Base-by-base conservation (phyloP, 192 early-diverging fungal species). In the Coemansia sp. region DNA sequence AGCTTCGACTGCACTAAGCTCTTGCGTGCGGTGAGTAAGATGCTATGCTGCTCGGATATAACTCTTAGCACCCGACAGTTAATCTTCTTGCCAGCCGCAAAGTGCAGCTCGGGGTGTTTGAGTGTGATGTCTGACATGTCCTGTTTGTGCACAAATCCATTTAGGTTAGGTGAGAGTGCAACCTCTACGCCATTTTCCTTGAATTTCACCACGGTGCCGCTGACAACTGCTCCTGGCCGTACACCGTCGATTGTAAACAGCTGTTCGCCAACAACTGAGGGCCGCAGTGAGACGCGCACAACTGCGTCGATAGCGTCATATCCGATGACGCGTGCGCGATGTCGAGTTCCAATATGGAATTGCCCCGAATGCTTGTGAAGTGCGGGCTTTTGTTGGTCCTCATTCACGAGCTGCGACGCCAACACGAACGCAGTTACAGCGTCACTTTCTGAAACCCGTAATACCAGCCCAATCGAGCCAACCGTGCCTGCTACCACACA, bases 81-180 rank as follows among this genome's bases (percentile, higher is more conserved):
- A 56, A 95, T 74, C 28, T 72, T 66, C 68, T 93, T 88, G 14
- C 92, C 93, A 6, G 84, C 69, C 57, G 84, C 85, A 74, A 94
- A 94, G 54, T 82, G 76, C 32, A 87, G 85, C 24, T 82, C 74
- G 7, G 91, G 83, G 60, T 91, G 82, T 52, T 83, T 85, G 18
- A 94, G 74, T 19, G 78, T 76, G 3, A 83, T 81, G 68, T 98
- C 95, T 5, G 91, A 79, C 58, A 96, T 76, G 59, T 97, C 90
- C 7, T 73, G 28, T 34, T 69, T 85, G 30, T 89, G 90, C 32
- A 89, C 86, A 54, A 96, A 85, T 1, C 86, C 95, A 6, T 54
- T 74, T 62, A 98, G 80, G 26, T 57, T 74, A 31, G 83, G 74
- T 18, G 89, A 82, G 7, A 92, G 47, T 8, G 58, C 64, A n/a